Percentiles rank a stretch among this genome's conserved stretches.
Conservation (phyloP, 78 protist species). For the Trichosphaerium sp. region DNA sequence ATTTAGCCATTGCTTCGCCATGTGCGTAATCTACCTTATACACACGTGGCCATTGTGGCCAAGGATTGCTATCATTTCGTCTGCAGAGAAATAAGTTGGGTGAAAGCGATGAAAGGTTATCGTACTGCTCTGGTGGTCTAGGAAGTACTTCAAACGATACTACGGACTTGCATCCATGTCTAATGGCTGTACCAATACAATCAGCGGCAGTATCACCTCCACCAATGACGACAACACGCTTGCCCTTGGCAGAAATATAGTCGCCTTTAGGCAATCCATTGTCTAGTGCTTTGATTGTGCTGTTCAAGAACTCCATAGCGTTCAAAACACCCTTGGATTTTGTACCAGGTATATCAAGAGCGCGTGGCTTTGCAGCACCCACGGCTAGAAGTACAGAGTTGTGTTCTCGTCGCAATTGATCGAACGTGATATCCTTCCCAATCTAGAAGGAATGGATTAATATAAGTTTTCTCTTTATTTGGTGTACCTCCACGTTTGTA, state of each 20-base stretch:
- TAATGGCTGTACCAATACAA: slow-evolving; percentile 57
- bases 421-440: background rate
- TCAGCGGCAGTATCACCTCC: slow-evolving; percentile 85
- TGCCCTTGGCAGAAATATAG: slow-evolving; percentile 41
- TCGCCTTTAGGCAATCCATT: background rate
- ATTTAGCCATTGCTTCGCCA: slow-evolving; percentile 42
- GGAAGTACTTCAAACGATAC: slow-evolving; percentile 53
- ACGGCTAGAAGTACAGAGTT: slow-evolving; percentile 47
- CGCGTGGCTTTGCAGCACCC: slow-evolving; percentile 61
- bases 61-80: slow-evolving; percentile 46
- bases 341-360: slow-evolving; percentile 62
- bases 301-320: slow-evolving; percentile 67
- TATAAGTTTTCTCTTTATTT: no score
- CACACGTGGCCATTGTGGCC: slow-evolving; percentile 73
- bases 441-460: no score
- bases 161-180: slow-evolving; percentile 39
- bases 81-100: no score
- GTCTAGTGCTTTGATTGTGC: slow-evolving; percentile 6
- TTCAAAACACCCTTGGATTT: slow-evolving; percentile 39
- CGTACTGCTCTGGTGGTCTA: slow-evolving; percentile 17
- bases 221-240: slow-evolving; percentile 70
- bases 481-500: slow-evolving; percentile 32
- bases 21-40: slow-evolving; percentile 75
- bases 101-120: no score
- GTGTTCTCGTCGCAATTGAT: background rate